Conservation (phyloP, 441 rosid species). For the Pelargonium cotyledonis region DNA sequence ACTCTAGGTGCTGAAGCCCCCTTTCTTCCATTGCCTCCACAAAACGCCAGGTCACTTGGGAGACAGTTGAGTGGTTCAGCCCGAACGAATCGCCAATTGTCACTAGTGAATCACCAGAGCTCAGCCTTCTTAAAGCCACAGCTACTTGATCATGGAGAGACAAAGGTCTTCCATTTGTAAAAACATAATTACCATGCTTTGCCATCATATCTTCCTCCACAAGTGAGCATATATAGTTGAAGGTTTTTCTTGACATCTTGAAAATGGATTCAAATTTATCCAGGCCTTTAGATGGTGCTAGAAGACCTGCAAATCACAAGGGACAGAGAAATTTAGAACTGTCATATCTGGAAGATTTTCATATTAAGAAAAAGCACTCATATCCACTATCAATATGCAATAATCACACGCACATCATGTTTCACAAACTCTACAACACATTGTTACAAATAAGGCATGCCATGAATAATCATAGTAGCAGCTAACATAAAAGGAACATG, state of each 20-base stretch:
- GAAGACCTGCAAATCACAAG: constrained; percentile 30
- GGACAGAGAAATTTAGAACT: neutral
- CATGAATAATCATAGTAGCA: neutral
- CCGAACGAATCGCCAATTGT: constrained; percentile 69
- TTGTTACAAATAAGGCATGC: neutral
- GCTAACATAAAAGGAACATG: neutral
- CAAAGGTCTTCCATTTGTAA: constrained; percentile 50
- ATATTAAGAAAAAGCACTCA: too few relatives aligned
- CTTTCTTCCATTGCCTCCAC: constrained; percentile 88
- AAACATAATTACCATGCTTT: constrained; percentile 46
- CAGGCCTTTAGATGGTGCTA: constrained; percentile 32
- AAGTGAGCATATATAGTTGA: constrained; percentile 52
- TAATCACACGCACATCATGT: neutral
- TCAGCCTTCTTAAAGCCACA: constrained; percentile 76
- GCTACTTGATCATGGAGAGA: constrained; percentile 73
- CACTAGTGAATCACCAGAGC: constrained; percentile 79
- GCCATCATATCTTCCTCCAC: constrained; percentile 46
- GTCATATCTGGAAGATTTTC: neutral
- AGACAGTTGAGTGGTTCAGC: constrained; percentile 77
- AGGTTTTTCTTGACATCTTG: constrained; percentile 46
- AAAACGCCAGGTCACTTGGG: constrained; percentile 88
- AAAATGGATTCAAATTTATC: constrained; percentile 39
- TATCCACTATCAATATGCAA: too few relatives aligned
- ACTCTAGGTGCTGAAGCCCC: constrained; percentile 60
- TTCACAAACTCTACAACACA: neutral